Evolutionary conservation across 2,329 filamentous ascomycete genomes (phyloP), one percentile per base, ranked within the genome.

Genomic region (Sporothrix inflata): DNA sequence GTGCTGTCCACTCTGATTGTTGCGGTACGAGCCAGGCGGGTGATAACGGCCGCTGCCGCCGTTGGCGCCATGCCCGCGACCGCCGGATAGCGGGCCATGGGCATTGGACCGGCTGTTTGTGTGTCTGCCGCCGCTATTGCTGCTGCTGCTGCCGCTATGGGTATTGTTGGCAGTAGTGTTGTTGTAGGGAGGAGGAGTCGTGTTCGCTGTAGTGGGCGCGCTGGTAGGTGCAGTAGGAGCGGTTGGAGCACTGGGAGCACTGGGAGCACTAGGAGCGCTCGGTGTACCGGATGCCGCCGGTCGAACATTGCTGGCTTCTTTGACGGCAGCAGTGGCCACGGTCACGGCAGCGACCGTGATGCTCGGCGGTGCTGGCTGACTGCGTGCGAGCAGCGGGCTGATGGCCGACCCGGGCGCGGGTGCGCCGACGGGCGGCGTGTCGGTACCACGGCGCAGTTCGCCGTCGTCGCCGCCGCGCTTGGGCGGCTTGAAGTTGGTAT

Each of bases 401-500:
- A 65, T 14, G 0, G 69, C 34, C 21, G 68, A 61, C 1, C 69
- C 55, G 2, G 69, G 68, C 19, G 63, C 53, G 3, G 60, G 60
- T 12, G 60, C 60, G 7, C 63, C 65, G n/a, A 86, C 79, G 4
- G 88, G 87, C 3, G 87, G 87, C 3, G 86, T 89, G 67, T 88
- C 86, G n/a, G 83, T 47, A 8, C 47, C 55, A 5, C 66, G 38
- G 24, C 61, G 70, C 53, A 65, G 42, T 19, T 80, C 80, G 72
- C 79, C 77, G 24, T 82, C 77, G 27, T 82, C 85, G 66, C 85
- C 85, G 38, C 24, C 7, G 75, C 82, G 84, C 73, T 84, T 82
- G 47, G 84, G 85, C 57, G 85, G 84, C 75, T 86, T 86, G 74
- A 85, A 87, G 77, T 86, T 85, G 70, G 83, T 82, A 19, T 85